Conservation (phyloP, 371 early-diverging fungal species). For the Paraphysoderma sedebokerense region DNA sequence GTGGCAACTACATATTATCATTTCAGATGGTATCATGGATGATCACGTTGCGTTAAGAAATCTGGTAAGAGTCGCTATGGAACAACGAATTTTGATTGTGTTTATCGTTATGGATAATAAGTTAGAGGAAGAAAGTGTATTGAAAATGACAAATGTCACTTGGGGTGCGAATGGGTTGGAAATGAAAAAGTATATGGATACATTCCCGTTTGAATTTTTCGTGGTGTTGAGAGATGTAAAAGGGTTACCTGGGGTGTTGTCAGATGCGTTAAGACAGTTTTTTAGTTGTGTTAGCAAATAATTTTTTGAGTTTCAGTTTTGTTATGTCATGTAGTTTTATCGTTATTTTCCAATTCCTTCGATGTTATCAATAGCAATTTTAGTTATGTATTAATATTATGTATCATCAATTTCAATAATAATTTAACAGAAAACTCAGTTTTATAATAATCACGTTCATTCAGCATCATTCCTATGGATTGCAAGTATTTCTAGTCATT, state of each 20-base stretch:
- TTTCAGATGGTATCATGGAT: slow-evolving; percentile 94
- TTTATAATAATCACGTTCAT: no score
- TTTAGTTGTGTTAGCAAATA: slow-evolving; percentile 18
- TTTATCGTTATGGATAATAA: slow-evolving; percentile 82
- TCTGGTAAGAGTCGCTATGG: slow-evolving; percentile 65
- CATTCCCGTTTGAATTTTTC: slow-evolving; percentile 95
- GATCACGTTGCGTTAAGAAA: slow-evolving; percentile 64
- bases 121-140: slow-evolving; percentile 63
- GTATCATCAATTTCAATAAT: no score
- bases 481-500: no score
- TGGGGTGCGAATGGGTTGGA: slow-evolving; percentile 45
- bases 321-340: no score
- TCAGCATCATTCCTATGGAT: no score
- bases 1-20: slow-evolving; percentile 89
- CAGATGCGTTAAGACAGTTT: slow-evolving; percentile 88
- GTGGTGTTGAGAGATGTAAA: slow-evolving; percentile 77
- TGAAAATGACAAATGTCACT: slow-evolving; percentile 69
- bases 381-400: no score
- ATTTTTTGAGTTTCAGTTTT: slow-evolving; percentile 5
- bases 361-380: no score
- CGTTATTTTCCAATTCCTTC: no score
- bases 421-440: no score
- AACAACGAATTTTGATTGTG: slow-evolving; percentile 79
- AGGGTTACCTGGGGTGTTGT: slow-evolving; percentile 67
- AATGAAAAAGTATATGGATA: slow-evolving; percentile 80